Percentiles rank a stretch among this genome's conserved stretches.
Conservation (phyloP, 208 protist species). For the Crithidia mellificae region DNA sequence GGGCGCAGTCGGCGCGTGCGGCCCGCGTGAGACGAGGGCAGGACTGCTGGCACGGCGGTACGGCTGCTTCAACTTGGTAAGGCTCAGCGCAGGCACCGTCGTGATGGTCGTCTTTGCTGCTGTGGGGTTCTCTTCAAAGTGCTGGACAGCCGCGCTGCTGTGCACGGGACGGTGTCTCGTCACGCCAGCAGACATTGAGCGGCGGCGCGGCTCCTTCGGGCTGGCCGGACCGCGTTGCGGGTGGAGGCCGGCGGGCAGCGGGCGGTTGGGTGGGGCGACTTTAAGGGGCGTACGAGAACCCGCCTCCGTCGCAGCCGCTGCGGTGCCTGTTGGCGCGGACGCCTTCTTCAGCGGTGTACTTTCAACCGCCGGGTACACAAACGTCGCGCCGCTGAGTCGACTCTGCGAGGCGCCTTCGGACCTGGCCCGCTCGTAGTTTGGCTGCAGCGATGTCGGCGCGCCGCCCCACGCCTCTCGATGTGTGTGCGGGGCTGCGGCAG, state of each 20-base stretch:
- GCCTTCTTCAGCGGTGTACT: background rate
- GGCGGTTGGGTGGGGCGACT: background rate
- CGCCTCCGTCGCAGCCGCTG: background rate
- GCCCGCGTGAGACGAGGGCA: background rate
- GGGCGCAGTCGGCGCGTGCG: background rate
- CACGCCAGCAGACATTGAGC: background rate
- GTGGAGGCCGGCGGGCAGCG: background rate
- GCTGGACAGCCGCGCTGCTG: too few species aligned
- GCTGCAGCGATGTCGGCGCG: slow-evolving; percentile 2
- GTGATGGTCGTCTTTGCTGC: background rate
- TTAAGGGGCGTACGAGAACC: background rate
- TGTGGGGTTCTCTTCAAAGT: too few species aligned
- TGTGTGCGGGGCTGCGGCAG: background rate
- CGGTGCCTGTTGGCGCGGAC: background rate
- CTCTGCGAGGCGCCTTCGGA: background rate
- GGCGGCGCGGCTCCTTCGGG: slow-evolving; percentile 6
- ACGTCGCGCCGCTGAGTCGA: slow-evolving; percentile 1
- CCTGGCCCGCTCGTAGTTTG: background rate
- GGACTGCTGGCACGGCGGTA: background rate
- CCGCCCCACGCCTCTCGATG: slow-evolving; percentile 1
- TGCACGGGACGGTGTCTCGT: background rate
- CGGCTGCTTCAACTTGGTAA: slow-evolving; percentile 3
- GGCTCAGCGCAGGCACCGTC: slow-evolving; percentile 2
- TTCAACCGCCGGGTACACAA: background rate
- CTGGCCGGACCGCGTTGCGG: background rate